Percentiles rank a stretch among this genome's conserved stretches.
Conservation (phyloP, 1,284 basidiomycete genomes). For the Apiotrichum laibachii region DNA sequence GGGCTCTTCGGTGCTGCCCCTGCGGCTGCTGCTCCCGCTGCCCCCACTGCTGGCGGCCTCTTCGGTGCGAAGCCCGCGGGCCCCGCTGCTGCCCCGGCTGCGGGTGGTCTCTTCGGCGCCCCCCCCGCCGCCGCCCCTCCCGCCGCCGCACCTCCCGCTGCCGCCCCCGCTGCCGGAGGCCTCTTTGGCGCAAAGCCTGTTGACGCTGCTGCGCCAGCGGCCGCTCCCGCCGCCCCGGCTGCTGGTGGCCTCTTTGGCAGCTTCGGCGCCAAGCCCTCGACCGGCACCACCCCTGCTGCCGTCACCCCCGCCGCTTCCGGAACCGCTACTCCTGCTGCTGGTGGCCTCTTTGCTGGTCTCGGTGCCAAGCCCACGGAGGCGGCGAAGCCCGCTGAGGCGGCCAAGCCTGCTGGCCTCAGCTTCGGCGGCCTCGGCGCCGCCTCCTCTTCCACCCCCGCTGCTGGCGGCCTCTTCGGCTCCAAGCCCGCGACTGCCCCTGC, state of each 20-base stretch:
- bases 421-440: constrained; percentile 35
- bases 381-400: constrained; percentile 21
- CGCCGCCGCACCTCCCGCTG: background rate
- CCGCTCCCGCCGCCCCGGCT: constrained; percentile 15
- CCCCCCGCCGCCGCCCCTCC: constrained; percentile 1
- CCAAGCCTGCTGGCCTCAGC: constrained; percentile 24
- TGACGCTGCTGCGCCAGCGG: constrained; percentile 3
- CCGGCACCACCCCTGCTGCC: constrained; percentile 23
- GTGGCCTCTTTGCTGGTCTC: constrained; percentile 32
- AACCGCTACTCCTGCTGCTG: constrained; percentile 17
- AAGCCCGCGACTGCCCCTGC: constrained; percentile 17
- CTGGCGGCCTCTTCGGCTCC: constrained; percentile 19
- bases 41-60: constrained; percentile 37
- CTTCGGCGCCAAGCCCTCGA: constrained; percentile 31
- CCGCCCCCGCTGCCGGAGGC: constrained; percentile 1
- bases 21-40: constrained; percentile 15
- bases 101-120: constrained; percentile 25
- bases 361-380: constrained; percentile 22
- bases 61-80: constrained; percentile 38
- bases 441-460: constrained; percentile 11
- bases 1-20: constrained; percentile 37
- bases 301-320: constrained; percentile 7
- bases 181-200: constrained; percentile 9
- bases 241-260: constrained; percentile 27
- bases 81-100: constrained; percentile 18